Base-by-base conservation (phyloP, 2,329 filamentous ascomycete genomes). In the Calonectria hawksworthii region DNA sequence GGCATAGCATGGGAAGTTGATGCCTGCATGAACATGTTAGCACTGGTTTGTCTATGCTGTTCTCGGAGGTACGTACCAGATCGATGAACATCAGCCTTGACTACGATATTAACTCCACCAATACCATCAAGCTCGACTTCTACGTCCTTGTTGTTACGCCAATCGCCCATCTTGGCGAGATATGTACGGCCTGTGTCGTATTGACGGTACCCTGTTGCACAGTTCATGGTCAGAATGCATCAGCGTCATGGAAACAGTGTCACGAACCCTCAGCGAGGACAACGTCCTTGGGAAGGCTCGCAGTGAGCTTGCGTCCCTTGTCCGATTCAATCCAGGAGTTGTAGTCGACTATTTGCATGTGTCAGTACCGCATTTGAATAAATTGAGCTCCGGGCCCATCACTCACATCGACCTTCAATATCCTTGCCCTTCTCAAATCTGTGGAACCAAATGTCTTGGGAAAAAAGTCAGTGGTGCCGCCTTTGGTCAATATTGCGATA, bases 251-350 rank as follows among this genome's bases (percentile, higher is more conserved):
- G 61, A 32, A 34, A 14, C 21, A 32, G 56, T 68, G 18, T 16
- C 26, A 76, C 82, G n/a, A 85, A 94, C 94, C 97, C 90, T 99
- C 97, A 30, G 95, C 97, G 36, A 99, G 89, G 73, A 99, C 90
- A 28, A 94, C 89, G 81, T 98, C 93, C 83, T 95, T 96, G 78
- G 94, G 90, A 26, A 99, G 89, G 68, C 88, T 92, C 8, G 90
- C 87, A n/a, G 93, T 89, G 69, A 99, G 90, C 82, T 93, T 94
- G 74, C 94, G 91, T 63, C 91, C 96, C 85, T 96, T 94, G 67
- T 96, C 93, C 13, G 96, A 96, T 87, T 99, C 97, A 80, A 98
- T 92, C 97, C 97, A 99, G 1, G 97, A 99, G 86, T 99, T 99
- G 88, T 99, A 99, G 85, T 99, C 97, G 83, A 99, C 95, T 97